Evolutionary conservation across 2,329 filamentous ascomycete species (phyloP).

Genomic region (Aspergillus luchuensis): DNA sequence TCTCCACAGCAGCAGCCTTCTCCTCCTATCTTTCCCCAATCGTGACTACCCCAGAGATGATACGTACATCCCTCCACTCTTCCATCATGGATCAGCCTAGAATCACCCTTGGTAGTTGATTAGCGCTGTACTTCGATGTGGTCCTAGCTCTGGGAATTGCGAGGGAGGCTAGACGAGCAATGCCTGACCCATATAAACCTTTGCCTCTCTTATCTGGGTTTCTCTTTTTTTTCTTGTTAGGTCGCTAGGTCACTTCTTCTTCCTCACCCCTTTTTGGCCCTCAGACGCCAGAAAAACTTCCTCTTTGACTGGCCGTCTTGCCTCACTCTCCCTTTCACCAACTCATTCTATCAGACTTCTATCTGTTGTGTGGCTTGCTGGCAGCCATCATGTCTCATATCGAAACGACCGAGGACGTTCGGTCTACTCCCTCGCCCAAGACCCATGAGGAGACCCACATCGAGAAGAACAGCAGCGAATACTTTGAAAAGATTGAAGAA

Average conservation of each 20-base stretch:
- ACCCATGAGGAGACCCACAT: slow-evolving; percentile 3
- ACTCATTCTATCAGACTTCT: no score
- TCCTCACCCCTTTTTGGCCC: not conserved
- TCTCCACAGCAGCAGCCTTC: not conserved
- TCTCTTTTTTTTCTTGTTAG: not conserved
- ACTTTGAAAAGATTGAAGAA: slow-evolving; percentile 15
- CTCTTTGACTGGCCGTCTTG: not conserved
- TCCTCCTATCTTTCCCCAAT: not conserved
- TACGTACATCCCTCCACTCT: slow-evolving; percentile 2
- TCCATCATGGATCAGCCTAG: not conserved
- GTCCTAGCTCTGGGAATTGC: not conserved
- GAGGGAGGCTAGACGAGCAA: not conserved
- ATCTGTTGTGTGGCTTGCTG: not conserved
- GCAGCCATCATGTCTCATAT: not conserved
- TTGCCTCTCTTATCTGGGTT: not conserved
- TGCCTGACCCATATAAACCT: not conserved
- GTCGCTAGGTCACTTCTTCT: not conserved
- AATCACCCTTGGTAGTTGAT: not conserved
- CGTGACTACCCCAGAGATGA: slow-evolving; percentile 3
- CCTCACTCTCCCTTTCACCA: not conserved
- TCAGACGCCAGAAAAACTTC: not conserved
- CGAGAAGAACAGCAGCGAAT: slow-evolving; percentile 17
- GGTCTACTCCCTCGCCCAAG: not conserved
- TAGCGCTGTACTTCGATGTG: not conserved
- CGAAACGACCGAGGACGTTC: slow-evolving; percentile 5